These are phyloP conservation scores for Penicillium mononematosum DNA, from an alignment of 495 filamentous ascomycete genomes.

Conservation along the genomic window DNA sequence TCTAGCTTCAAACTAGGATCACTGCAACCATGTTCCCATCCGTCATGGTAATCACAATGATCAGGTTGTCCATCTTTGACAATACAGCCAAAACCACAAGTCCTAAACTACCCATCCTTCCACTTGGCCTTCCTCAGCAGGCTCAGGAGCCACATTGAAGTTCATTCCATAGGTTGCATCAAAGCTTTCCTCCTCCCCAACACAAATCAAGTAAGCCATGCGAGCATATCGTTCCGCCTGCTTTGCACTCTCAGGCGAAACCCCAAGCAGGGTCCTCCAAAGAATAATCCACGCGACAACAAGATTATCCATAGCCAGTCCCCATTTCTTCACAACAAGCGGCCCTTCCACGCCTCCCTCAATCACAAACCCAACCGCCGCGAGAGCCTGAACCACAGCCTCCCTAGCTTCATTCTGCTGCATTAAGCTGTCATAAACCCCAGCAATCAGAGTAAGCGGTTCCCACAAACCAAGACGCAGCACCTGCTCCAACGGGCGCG, in stretches of 20 bases:
- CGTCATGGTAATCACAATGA: too few relatives aligned
- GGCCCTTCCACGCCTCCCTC: conserved; percentile 12
- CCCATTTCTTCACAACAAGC: conserved; percentile 45
- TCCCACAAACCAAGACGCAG: conserved; percentile 32
- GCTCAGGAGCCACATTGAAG: background rate
- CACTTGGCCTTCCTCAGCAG: background rate
- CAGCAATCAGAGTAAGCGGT: conserved; percentile 20
- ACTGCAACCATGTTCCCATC: too few relatives aligned
- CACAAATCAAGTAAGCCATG: conserved; percentile 37
- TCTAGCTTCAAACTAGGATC: too few relatives aligned
- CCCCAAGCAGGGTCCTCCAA: conserved; percentile 20
- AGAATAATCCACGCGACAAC: conserved; percentile 37
- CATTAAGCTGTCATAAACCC: conserved; percentile 4
- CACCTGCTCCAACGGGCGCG: conserved; percentile 15
- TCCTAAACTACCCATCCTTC: background rate
- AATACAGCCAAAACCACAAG: background rate
- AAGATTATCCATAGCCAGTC: conserved; percentile 24
- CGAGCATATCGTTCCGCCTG: conserved; percentile 35
- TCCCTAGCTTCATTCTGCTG: conserved; percentile 5
- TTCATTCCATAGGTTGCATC: conserved; percentile 15
- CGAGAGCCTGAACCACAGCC: conserved; percentile 25
- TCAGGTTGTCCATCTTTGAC: too few relatives aligned
- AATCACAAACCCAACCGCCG: conserved; percentile 33
- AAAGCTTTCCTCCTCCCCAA: conserved; percentile 46
- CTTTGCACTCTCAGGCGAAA: conserved; percentile 28